These are phyloP conservation scores for Claviceps purpurea DNA, from an alignment of 2,329 filamentous ascomycete genomes.

Conservation along the genomic window DNA sequence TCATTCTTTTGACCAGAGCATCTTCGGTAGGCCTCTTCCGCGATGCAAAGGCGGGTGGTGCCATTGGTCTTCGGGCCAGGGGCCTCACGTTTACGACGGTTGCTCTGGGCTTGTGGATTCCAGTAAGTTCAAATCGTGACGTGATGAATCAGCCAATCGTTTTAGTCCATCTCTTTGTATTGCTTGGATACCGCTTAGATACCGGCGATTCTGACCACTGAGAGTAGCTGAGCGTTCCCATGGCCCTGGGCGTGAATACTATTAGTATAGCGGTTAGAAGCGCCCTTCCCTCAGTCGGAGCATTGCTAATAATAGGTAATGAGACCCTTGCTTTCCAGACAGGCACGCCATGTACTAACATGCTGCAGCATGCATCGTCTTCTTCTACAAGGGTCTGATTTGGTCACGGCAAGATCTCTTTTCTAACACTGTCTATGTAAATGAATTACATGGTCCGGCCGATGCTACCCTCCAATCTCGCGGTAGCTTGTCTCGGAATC, in stretches of 20 bases:
- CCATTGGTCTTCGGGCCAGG: conserved; percentile 21
- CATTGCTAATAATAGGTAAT: conserved; percentile 36
- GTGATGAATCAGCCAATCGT: background rate
- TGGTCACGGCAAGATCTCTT: conserved; percentile 3
- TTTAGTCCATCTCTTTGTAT: too few relatives aligned
- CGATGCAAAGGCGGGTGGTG: conserved; percentile 16
- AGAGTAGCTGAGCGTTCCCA: conserved; percentile 34
- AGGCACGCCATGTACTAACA: conserved; percentile 12
- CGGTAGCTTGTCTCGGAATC: conserved; percentile 6
- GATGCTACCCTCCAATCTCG: background rate
- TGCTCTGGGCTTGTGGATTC: conserved; percentile 39
- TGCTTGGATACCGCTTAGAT: too few relatives aligned
- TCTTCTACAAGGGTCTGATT: conserved; percentile 16
- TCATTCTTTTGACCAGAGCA: conserved; percentile 26
- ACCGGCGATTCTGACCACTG: background rate
- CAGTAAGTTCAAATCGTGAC: conserved; percentile 24
- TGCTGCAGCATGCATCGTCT: conserved; percentile 4
- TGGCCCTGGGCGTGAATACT: conserved; percentile 33
- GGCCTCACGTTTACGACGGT: conserved; percentile 27
- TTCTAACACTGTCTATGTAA: background rate
- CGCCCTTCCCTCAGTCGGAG: conserved; percentile 35
- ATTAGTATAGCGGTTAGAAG: conserved; percentile 32
- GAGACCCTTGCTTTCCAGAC: background rate
- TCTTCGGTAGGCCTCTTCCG: conserved; percentile 23
- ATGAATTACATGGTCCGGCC: conserved; percentile 1